These are phyloP conservation scores for Dendrobium officinale DNA, from an alignment of 106 monocot species.

Conservation along the genomic window DNA sequence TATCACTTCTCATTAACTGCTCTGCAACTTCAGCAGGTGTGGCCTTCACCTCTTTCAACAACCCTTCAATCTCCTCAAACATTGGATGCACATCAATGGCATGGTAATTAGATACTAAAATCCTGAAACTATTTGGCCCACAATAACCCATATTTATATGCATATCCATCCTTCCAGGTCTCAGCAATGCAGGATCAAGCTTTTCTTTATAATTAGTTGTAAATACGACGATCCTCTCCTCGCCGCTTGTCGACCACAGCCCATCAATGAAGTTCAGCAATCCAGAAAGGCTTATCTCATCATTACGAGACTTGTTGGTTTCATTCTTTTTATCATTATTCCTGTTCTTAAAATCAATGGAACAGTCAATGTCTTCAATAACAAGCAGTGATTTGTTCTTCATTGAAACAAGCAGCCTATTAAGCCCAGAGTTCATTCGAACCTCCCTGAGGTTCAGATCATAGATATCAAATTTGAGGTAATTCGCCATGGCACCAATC, in stretches of 20 bases:
- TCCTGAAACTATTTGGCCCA: not conserved
- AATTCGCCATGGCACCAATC: conserved; percentile 61
- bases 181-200: conserved; percentile 8
- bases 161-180: conserved; percentile 19
- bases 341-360: too few species aligned
- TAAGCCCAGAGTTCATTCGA: not conserved
- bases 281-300: too few species aligned
- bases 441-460: conserved; percentile 15
- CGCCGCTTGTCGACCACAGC: too few species aligned
- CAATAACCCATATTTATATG: not conserved
- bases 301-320: too few species aligned
- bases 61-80: conserved; percentile 1
- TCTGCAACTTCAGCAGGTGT: conserved; percentile 5
- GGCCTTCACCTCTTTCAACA: not conserved
- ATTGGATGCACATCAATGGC: not conserved
- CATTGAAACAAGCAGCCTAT: conserved; percentile 1
- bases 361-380: too few species aligned
- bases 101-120: conserved; percentile 2
- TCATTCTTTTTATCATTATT: too few species aligned
- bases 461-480: conserved; percentile 15
- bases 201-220: conserved; percentile 16
- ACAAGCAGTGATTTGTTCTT: not conserved
- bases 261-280: too few species aligned
- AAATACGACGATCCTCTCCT: conserved; percentile 4
- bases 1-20: not conserved